Evolutionary conservation across 2,329 filamentous ascomycete genomes (phyloP), one percentile per base, ranked within the genome.

Genomic region (Fusarium oxysporum): DNA sequence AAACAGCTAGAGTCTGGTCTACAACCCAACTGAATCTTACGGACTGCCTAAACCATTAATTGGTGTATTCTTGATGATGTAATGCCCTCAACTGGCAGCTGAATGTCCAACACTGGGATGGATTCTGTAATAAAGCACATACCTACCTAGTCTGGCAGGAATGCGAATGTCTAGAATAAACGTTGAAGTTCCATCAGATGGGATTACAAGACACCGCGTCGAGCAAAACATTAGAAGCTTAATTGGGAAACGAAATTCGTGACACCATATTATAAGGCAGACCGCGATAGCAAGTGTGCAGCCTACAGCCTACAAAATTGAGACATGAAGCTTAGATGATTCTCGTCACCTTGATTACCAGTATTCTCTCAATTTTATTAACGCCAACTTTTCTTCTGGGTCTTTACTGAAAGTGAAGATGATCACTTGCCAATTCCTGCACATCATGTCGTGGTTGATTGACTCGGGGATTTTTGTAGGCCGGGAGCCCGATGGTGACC

Each of bases 391-490:
- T 35, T 28, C 19, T 25, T 23, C 23, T 37, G 23, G 17, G 17
- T 44, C 33, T 16, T 44, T 16, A n/a, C 25, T 25, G 23, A 48
- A 28, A 55, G 25, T 33, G 28, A 58, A 44, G 28, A 54, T 14
- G 40, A 41, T 41, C 35, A 55, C 40, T 43, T 50, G 41, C 21
- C 45, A 54, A 40, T 60, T 54, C 43, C 12, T 32, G 41, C 32
- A 32, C 23, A 30, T 56, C 19, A 43, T 37, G n/a, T 40, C 33
- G 23, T 33, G 41, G 19, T 44, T 44, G 37, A 54, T 57, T 30
- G 53, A 58, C 33, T 60, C 58, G 59, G 71, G 43, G 45, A 64
- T 44, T 71, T 63, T 68, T 53, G 47, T 37, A 41, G 59, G 35
- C 62, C 40, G 66, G 50, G 43, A 73, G 55, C 30, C 50, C 48